Evolutionary conservation across 2,329 filamentous ascomycete genomes (phyloP), one percentile per base, ranked within the genome.

Genomic region (Tympanopsis confertula): DNA sequence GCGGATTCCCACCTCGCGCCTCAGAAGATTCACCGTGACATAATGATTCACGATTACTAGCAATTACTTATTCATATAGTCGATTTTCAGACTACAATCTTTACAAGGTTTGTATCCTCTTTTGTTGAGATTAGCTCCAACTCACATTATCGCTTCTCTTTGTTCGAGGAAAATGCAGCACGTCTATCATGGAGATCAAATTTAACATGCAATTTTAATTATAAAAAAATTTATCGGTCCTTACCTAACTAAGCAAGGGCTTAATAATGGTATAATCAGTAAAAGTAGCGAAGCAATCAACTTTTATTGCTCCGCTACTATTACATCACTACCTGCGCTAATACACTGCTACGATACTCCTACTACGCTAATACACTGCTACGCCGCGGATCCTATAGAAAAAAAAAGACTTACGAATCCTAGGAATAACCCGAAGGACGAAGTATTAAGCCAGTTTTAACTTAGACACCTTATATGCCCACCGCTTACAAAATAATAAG

Each of bases 181-280:
- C 24, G 24, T 28, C 24, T 28, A 28, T 28, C 24, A 28, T 28
- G 24, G 24, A 10, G n/a, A 28, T 28, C 24, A 28, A 28, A 28
- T 28, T 28, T 28, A 28, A 28, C n/a, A 28, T 28, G 24, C 24
- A 28, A 28, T 28, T 28, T 28, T 28, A 28, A 28, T 28, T 28
- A 28, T 28, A 28, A 28, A 28, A 28, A 28, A 28, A 10, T 28
- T 28, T 28, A 28, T 28, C n/a, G 10, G n/a, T 10, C 24, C 24
- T n/a, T 28, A 10, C n/a, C 10, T 10, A 10, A 10, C 24, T 28
- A 10, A n/a, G 10, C 24, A 10, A 28, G 24, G 24, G n/a, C n/a
- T 28, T 28, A 28, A 28, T 28, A 28, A 28, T 28, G 24, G 24
- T 28, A 28, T n/a, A 28, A 28, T 28, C n/a, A 28, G 24, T 28